Percentiles rank a stretch among this genome's conserved stretches.
These are phyloP conservation scores for Neocallimastix lanati DNA, from an alignment of 192 early-diverging fungal genomes.

Conservation along the genomic window DNA sequence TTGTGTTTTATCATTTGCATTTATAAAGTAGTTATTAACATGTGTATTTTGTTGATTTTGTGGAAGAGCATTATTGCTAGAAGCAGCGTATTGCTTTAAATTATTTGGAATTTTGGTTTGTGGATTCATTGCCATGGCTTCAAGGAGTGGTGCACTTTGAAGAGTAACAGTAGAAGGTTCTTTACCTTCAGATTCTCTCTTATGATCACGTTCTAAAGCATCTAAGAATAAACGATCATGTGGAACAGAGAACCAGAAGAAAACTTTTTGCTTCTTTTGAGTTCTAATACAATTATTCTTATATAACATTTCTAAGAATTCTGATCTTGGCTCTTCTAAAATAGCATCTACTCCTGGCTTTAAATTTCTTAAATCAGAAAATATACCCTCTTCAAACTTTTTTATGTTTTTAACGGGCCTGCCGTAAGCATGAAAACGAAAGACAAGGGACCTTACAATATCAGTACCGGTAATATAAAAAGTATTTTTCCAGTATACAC, in stretches of 20 bases:
- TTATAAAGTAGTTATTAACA: not conserved
- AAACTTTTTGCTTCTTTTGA: conserved; percentile 99
- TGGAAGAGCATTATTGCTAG: not conserved
- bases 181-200: conserved; percentile 70
- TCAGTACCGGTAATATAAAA: conserved; percentile 95
- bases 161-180: conserved; percentile 62
- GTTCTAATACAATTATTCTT: conserved; percentile 92
- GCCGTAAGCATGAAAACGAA: conserved; percentile 78
- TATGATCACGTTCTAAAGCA: conserved; percentile 87
- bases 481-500: conserved; percentile 79
- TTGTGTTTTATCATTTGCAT: not conserved
- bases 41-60: not conserved
- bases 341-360: conserved; percentile 87
- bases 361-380: conserved; percentile 83
- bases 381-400: conserved; percentile 98
- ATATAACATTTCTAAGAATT: conserved; percentile 84
- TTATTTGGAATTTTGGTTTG: not conserved
- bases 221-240: conserved; percentile 89
- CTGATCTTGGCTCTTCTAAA: conserved; percentile 80
- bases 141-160: not conserved
- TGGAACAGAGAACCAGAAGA: conserved; percentile 89
- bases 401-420: conserved; percentile 73
- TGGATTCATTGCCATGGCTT: not conserved
- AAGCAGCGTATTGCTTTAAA: not conserved
- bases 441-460: conserved; percentile 75